Conservation (phyloP, 1,284 basidiomycete species). For the Vanrija humicola region DNA sequence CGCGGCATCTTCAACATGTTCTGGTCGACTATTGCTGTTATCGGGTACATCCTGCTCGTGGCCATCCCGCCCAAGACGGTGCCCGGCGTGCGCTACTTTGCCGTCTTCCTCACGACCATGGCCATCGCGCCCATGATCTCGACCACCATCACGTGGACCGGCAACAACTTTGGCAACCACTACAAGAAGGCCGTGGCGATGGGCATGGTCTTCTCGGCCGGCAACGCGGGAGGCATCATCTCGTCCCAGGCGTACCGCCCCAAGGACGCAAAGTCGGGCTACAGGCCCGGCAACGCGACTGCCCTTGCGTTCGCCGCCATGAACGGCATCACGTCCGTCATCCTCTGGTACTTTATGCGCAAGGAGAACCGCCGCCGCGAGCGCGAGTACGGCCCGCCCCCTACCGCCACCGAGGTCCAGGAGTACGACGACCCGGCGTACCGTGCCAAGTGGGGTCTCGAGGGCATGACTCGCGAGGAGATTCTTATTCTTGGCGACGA, state of each 20-base stretch:
- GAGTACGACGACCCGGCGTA: constrained; percentile 41
- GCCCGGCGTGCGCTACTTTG: constrained; percentile 48
- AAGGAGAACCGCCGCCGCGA: constrained; percentile 48
- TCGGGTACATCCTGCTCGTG: constrained; percentile 47
- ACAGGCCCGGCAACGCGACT: constrained; percentile 43
- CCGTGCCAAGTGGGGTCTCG: constrained; percentile 44
- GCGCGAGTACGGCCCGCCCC: constrained; percentile 38
- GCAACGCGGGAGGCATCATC: constrained; percentile 52
- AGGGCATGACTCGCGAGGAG: constrained; percentile 46
- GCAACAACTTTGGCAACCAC: constrained; percentile 48
- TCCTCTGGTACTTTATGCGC: constrained; percentile 40
- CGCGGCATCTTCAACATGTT: constrained; percentile 51
- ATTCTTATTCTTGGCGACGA: constrained; percentile 51
- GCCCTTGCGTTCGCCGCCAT: constrained; percentile 45
- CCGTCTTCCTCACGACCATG: constrained; percentile 49
- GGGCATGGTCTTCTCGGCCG: constrained; percentile 52
- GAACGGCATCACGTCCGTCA: constrained; percentile 36
- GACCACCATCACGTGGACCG: constrained; percentile 51
- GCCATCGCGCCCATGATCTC: constrained; percentile 49
- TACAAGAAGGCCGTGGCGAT: constrained; percentile 50
- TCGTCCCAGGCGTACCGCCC: constrained; percentile 47
- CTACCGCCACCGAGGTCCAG: constrained; percentile 62
- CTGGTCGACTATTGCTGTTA: constrained; percentile 44
- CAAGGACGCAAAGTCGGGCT: constrained; percentile 33
- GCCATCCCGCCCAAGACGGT: constrained; percentile 3